Percentiles rank a stretch among this genome's conserved stretches.
phyloP scores from a whole-genome alignment of 257 asterid species.

The Agastache rugosa region DNA sequence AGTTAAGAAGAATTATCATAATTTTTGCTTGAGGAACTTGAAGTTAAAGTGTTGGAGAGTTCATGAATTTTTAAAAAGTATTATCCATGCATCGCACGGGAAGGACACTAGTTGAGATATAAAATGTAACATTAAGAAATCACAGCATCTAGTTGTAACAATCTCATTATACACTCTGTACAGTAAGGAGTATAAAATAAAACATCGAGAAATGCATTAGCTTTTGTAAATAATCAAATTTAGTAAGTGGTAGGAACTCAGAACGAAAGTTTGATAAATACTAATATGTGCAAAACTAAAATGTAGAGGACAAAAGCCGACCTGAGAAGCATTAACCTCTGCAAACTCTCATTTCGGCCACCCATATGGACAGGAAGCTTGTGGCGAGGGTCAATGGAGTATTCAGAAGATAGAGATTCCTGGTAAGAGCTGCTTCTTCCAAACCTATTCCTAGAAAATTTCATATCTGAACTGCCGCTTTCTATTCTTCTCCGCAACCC shows the following conservation, averaged over 20 bases:
- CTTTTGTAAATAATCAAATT: conserved; percentile 24
- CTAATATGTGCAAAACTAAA: conserved; percentile 76
- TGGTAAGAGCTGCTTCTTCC: conserved; percentile 61
- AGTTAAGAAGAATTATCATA: too few species aligned
- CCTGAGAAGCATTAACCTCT: conserved; percentile 82
- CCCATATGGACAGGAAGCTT: conserved; percentile 62
- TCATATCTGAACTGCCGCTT: conserved; percentile 53
- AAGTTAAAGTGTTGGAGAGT: too few species aligned
- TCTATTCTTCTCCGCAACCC: conserved; percentile 65
- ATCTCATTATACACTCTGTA: conserved; percentile 32
- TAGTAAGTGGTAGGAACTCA: conserved; percentile 32
- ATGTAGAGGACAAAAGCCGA: conserved; percentile 81
- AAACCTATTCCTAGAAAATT: conserved; percentile 67
- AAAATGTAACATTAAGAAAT: not conserved
- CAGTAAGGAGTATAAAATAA: conserved; percentile 30
- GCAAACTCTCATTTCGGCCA: conserved; percentile 70
- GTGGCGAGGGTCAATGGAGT: conserved; percentile 54
- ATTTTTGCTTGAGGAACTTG: too few species aligned
- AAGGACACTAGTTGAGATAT: too few species aligned
- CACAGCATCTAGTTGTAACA: conserved; percentile 5
- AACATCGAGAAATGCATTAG: conserved; percentile 2
- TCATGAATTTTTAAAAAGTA: too few species aligned
- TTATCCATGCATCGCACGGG: too few species aligned
- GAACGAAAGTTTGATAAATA: conserved; percentile 85
- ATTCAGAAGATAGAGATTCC: conserved; percentile 55